Conservation (phyloP, 1,139 yeast species). For the Suhomyces bokatorum region DNA sequence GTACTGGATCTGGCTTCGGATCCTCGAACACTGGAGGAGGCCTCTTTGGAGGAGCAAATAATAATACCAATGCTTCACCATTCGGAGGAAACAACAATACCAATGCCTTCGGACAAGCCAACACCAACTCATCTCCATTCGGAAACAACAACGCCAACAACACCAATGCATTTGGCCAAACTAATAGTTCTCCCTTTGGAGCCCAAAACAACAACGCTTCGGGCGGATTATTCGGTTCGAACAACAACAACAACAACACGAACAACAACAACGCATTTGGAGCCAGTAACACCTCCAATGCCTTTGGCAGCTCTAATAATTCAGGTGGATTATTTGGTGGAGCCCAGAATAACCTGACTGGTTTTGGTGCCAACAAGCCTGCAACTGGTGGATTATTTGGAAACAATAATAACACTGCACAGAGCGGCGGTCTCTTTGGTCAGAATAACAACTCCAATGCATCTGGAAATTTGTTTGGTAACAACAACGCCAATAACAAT, state of each 20-base stretch:
- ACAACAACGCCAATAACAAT: conserved; percentile 14
- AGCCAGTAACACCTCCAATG: conserved; percentile 9
- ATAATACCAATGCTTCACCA: conserved; percentile 15
- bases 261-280: conserved; percentile 7
- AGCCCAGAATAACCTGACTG: conserved; percentile 6
- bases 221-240: conserved; percentile 28
- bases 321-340: conserved; percentile 16
- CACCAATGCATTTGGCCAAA: conserved; percentile 20
- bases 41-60: conserved; percentile 28
- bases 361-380: conserved; percentile 19
- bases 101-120: conserved; percentile 25
- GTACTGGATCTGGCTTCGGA: conserved; percentile 11
- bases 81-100: conserved; percentile 16
- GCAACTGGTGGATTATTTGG: conserved; percentile 37
- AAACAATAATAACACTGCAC: conserved; percentile 1
- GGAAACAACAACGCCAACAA: conserved; percentile 17
- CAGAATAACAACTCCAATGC: too few relatives aligned
- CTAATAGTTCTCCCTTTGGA: conserved; percentile 18
- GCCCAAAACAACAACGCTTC: conserved; percentile 8
- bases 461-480: conserved; percentile 19
- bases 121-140: conserved; percentile 10
- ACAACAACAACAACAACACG: conserved; percentile 19
- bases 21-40: conserved; percentile 18
- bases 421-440: too few relatives aligned
- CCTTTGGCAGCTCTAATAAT: conserved; percentile 10